Conservation (phyloP, 116 monocot genomes). For the Trichopus zeylanicus region DNA sequence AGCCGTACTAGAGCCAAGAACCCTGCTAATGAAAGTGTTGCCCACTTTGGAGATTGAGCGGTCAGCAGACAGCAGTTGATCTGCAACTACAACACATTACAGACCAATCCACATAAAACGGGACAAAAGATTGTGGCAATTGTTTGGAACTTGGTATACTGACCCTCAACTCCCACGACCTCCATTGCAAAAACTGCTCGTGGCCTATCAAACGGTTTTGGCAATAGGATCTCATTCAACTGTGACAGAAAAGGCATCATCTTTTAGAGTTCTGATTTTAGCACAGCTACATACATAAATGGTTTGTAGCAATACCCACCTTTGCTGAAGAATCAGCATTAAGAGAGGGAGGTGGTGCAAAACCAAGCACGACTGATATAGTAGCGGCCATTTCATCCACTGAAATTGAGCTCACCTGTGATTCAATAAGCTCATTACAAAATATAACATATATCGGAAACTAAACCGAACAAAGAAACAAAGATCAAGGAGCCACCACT, state of each 20-base stretch:
- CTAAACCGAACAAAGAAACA: not conserved
- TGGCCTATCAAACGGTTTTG: slow-evolving; percentile 61
- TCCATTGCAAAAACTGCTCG: slow-evolving; percentile 51
- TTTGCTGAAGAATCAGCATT: slow-evolving; percentile 38
- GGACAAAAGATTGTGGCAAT: not conserved
- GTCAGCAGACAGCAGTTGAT: slow-evolving; percentile 3
- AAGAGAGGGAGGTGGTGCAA: slow-evolving; percentile 43
- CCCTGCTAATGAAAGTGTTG: slow-evolving; percentile 16
- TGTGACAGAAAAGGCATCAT: slow-evolving; percentile 14
- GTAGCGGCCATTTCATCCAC: slow-evolving; percentile 43
- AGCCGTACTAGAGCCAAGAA: slow-evolving; percentile 28
- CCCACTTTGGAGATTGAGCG: slow-evolving; percentile 12
- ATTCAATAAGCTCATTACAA: not conserved
- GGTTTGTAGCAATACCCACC: slow-evolving; percentile 13
- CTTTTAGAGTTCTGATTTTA: not conserved
- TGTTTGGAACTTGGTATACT: not conserved
- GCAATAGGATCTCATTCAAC: slow-evolving; percentile 48
- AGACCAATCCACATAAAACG: not conserved
- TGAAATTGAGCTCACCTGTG: slow-evolving; percentile 30
- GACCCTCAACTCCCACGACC: slow-evolving; percentile 42
- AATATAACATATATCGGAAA: not conserved
- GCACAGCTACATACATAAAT: too few relatives aligned
- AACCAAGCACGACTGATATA: slow-evolving; percentile 64
- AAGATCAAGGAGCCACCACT: not conserved
- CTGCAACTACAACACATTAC: slow-evolving; percentile 4